Evolutionary conservation across 129 eudicot genomes (phyloP), one percentile per base, ranked within the genome.

Genomic region (Helianthus tuberosus): DNA sequence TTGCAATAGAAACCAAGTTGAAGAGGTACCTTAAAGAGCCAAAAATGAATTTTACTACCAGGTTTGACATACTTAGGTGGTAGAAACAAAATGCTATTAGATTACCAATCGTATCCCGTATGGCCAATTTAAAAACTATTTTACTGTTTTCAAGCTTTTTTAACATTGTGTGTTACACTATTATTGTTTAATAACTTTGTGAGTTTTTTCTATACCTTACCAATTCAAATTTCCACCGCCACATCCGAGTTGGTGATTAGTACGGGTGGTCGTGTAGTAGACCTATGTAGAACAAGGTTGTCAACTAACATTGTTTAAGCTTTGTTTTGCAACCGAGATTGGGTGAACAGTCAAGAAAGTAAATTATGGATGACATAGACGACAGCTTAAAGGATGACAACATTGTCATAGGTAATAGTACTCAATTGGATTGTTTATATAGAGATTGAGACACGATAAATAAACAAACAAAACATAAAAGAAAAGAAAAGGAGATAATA

Each of bases 271-370:
- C 20, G 15, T 61, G 44, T 11, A 27, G 3, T 57, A 14, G 4
- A 16, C 12, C 35, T 3, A 2, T 29, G 35, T 29, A 29, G 3
- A 29, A 29, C 35, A 29, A 3, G 13, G 35, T 57, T 16, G 63
- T 57, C 32, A 57, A 57, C 63, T 35, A 3, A 6, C 10, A 57
- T 57, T 8, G 46, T 32, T 27, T 46, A 61, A 35, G 66, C 11
- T 32, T 61, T 61, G 66, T 5, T 61, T 61, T 61, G 66, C 44
- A 61, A 61, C 15, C 44, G 12, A 61, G 66, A 61, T 29, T 61
- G 47, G 16, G 43, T 61, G 16, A 29, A 29, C 35, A 29, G 3
- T 29, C 35, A 29, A 29, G 35, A 29, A 29, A 25, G 29, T 25
- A 25, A 25, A 25, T 25, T 25, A 25, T 25, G 29, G 29, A 3